Conservation (phyloP, 1,139 yeast genomes). For the Pneumocystis oryctolagi region DNA sequence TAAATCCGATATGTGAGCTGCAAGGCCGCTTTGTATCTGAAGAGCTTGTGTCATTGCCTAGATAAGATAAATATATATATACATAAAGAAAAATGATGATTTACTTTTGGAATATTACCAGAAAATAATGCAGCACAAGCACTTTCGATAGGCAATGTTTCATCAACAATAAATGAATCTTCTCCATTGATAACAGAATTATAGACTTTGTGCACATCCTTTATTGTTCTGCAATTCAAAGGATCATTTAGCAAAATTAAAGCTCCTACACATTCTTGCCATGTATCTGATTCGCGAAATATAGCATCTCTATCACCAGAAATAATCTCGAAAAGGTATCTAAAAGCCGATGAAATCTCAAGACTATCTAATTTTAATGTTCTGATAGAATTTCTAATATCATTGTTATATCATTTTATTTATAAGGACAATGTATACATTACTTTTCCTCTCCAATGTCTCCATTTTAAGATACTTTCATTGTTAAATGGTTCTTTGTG, state of each 20-base stretch:
- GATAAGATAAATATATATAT: not conserved
- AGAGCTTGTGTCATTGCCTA: not conserved
- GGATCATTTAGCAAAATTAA: not conserved
- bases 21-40: not conserved
- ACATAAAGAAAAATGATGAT: not conserved
- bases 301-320: constrained; percentile 1
- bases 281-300: not conserved
- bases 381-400: not conserved
- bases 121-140: not conserved
- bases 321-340: not conserved
- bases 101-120: constrained; percentile 1
- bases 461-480: not conserved
- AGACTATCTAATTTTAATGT: not conserved
- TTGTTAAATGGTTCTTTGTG: not conserved
- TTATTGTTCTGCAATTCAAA: not conserved
- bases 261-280: constrained; percentile 2
- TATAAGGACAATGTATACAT: not conserved
- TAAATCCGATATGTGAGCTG: not conserved
- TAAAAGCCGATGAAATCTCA: not conserved
- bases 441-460: constrained; percentile 1
- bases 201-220: not conserved
- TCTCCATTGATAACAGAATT: not conserved
- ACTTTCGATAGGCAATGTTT: not conserved
- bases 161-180: constrained; percentile 1
- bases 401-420: not conserved